Percentiles rank a stretch among this genome's conserved stretches.
These are phyloP conservation scores for Boletus subcaerulescens DNA, from an alignment of 768 basidiomycete genomes.

Conservation along the genomic window DNA sequence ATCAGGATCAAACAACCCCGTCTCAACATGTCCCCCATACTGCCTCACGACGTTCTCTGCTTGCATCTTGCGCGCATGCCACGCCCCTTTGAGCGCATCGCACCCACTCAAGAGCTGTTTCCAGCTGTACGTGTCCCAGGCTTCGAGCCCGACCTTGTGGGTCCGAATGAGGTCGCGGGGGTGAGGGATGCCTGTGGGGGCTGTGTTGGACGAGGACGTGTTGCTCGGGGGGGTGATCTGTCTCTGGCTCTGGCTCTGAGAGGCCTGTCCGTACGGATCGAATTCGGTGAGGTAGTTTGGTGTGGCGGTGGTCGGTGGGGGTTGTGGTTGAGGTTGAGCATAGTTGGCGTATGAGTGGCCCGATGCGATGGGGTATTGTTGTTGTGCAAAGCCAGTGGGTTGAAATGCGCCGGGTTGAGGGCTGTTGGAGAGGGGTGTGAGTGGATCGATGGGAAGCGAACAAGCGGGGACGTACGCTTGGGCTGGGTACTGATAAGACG, in stretches of 20 bases:
- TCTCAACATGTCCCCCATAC: slow-evolving; percentile 40
- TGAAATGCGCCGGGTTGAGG: slow-evolving; percentile 35
- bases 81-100: slow-evolving; percentile 62
- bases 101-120: slow-evolving; percentile 64
- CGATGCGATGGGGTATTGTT: slow-evolving; percentile 25
- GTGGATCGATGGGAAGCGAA: neutral
- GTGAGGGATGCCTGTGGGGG: slow-evolving; percentile 43
- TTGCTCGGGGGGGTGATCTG: too few relatives aligned
- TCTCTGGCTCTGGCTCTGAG: neutral
- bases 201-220: neutral
- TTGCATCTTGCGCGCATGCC: slow-evolving; percentile 60
- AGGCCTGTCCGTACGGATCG: slow-evolving; percentile 33
- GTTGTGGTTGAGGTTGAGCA: neutral
- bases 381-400: slow-evolving; percentile 57
- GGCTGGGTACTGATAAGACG: slow-evolving; percentile 26
- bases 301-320: slow-evolving; percentile 11
- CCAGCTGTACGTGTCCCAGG: slow-evolving; percentile 71
- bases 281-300: slow-evolving; percentile 37
- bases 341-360: slow-evolving; percentile 21
- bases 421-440: neutral
- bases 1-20: slow-evolving; percentile 23
- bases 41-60: slow-evolving; percentile 45
- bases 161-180: slow-evolving; percentile 65
- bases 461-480: slow-evolving; percentile 15
- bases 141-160: slow-evolving; percentile 66